Evolutionary conservation across 176 grass and related monocot genomes (phyloP).

Genomic region (Zoysia pacifica): DNA sequence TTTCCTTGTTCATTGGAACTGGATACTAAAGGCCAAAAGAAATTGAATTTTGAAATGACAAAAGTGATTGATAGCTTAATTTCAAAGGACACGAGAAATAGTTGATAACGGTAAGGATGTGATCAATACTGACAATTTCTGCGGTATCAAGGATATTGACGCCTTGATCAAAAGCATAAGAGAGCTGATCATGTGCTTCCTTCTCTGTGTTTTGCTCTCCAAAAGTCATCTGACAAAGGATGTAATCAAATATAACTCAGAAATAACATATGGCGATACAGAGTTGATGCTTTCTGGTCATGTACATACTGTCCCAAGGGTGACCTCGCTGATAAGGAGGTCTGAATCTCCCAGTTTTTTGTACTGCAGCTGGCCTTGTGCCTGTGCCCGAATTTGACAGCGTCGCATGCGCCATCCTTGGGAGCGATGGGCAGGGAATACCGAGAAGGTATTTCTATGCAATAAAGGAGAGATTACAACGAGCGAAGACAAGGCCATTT

Average conservation of each 20-base stretch:
- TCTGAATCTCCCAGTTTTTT: conserved; percentile 64
- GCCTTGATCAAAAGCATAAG: conserved; percentile 50
- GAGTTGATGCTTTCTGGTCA: background rate
- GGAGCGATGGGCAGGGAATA: background rate
- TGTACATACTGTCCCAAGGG: conserved; percentile 56
- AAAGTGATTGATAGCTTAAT: background rate
- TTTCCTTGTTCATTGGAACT: conserved; percentile 62
- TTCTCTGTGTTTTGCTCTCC: conserved; percentile 44
- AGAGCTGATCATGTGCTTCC: conserved; percentile 42
- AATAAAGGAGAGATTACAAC: background rate
- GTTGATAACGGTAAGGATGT: background rate
- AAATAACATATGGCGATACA: background rate
- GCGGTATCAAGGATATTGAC: conserved; percentile 49
- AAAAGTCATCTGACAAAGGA: conserved; percentile 35
- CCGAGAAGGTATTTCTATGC: background rate
- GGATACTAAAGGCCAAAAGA: conserved; percentile 59
- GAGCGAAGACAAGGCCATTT: conserved; percentile 35
- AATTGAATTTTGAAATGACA: background rate
- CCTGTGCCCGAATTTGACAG: conserved; percentile 19
- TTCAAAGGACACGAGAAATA: background rate
- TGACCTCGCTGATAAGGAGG: conserved; percentile 62
- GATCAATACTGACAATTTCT: conserved; percentile 38
- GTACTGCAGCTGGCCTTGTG: conserved; percentile 41
- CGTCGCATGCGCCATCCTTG: conserved; percentile 2
- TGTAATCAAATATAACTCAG: background rate